phyloP scores from a whole-genome alignment of 495 filamentous ascomycete genomes.

The Penicillium goetzii region DNA sequence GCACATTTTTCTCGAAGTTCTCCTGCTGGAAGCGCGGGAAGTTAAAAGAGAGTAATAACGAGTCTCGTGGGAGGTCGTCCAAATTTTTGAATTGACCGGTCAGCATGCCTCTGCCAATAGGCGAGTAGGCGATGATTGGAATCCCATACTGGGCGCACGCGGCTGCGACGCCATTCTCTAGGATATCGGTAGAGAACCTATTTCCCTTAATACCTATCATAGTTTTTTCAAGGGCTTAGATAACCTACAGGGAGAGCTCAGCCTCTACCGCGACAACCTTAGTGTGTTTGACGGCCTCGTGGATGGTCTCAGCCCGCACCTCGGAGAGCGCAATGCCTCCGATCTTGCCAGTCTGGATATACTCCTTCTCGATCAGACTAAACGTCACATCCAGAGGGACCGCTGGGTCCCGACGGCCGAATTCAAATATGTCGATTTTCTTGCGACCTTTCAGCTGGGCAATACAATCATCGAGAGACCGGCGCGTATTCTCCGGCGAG shows the following conservation, averaged over 20 bases:
- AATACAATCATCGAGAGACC: neutral
- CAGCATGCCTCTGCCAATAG: slow-evolving; percentile 46
- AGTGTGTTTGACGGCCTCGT: slow-evolving; percentile 9
- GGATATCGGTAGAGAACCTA: slow-evolving; percentile 50
- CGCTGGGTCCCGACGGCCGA: neutral
- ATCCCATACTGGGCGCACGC: slow-evolving; percentile 65
- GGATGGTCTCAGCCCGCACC: neutral
- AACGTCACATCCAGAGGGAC: neutral
- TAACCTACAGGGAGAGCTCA: neutral
- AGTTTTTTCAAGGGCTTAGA: neutral
- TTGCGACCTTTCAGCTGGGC: neutral
- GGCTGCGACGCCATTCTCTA: slow-evolving; percentile 67
- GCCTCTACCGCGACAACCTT: neutral
- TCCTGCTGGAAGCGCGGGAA: neutral
- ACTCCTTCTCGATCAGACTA: neutral
- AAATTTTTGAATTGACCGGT: slow-evolving; percentile 48
- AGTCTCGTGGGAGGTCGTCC: neutral
- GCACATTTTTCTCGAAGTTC: neutral
- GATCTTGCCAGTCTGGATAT: slow-evolving; percentile 7
- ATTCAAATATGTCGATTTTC: neutral
- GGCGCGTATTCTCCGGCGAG: neutral
- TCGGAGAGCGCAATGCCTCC: slow-evolving; percentile 8
- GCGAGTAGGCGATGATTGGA: slow-evolving; percentile 65
- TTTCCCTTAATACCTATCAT: neutral
- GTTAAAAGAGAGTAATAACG: neutral